Conservation (phyloP, 306 rosid species). For the Dryas drummondii region DNA sequence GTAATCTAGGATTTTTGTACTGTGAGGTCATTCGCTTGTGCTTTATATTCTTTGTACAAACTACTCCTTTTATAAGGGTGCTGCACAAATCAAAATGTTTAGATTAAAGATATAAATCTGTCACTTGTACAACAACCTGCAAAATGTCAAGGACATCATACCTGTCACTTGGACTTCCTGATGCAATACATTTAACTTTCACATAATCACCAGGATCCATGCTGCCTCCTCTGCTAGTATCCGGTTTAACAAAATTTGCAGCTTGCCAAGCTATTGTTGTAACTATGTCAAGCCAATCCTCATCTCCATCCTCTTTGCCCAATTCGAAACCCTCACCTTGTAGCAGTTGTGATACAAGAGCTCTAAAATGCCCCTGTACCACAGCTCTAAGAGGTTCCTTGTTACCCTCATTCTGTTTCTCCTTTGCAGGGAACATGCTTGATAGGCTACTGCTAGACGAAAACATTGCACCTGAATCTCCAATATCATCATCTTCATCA, state of each 20-base stretch:
- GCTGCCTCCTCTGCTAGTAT: slow-evolving; percentile 94
- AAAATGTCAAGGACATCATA: slow-evolving; percentile 32
- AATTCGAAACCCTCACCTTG: slow-evolving; percentile 67
- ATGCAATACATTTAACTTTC: slow-evolving; percentile 84
- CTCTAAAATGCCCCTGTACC: slow-evolving; percentile 89
- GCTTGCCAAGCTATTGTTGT: slow-evolving; percentile 86
- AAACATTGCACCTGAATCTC: slow-evolving; percentile 77
- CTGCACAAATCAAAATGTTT: slow-evolving; percentile 47
- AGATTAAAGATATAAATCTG: slow-evolving; percentile 5
- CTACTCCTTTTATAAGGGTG: slow-evolving; percentile 77
- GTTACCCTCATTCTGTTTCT: slow-evolving; percentile 65
- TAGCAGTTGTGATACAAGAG: slow-evolving; percentile 85
- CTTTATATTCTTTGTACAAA: slow-evolving; percentile 92
- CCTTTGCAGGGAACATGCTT: slow-evolving; percentile 65
- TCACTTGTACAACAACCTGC: neutral
- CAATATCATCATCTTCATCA: slow-evolving; percentile 89
- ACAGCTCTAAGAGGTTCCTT: slow-evolving; percentile 78
- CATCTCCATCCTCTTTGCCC: slow-evolving; percentile 56
- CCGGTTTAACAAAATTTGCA: slow-evolving; percentile 90
- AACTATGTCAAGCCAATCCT: slow-evolving; percentile 85
- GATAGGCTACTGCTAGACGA: slow-evolving; percentile 73
- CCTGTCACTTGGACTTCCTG: slow-evolving; percentile 89
- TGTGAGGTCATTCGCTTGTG: slow-evolving; percentile 98
- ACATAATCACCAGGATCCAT: slow-evolving; percentile 97
- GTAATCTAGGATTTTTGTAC: slow-evolving; percentile 76